Evolutionary conservation across 202 grass and related monocot species (phyloP).

Genomic region (Schoenoplectus triqueter): DNA sequence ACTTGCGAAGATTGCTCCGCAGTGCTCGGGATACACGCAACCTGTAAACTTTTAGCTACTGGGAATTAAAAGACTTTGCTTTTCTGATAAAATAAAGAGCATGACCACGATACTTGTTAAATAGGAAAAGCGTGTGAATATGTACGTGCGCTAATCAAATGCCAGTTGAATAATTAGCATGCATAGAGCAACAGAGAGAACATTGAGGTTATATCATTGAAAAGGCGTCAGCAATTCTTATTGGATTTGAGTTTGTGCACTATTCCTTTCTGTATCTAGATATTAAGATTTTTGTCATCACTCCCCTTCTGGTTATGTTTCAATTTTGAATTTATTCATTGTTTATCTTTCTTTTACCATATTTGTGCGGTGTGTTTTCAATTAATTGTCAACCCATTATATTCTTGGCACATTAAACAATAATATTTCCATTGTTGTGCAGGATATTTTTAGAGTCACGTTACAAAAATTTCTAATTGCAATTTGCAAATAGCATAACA

Average conservation of each 20-base stretch:
- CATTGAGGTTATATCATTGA: no score
- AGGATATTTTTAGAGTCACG: no score
- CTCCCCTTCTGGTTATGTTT: background rate
- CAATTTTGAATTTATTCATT: background rate
- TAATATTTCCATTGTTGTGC: background rate
- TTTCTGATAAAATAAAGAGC: background rate
- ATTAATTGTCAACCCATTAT: background rate
- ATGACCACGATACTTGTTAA: background rate
- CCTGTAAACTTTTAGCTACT: background rate
- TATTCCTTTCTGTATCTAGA: background rate
- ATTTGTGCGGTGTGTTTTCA: background rate
- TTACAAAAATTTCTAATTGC: no score
- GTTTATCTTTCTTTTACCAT: background rate
- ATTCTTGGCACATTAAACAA: constrained; percentile 6
- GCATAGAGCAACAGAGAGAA: no score
- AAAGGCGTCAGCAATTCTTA: background rate
- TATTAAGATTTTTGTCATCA: background rate
- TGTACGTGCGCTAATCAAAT: background rate
- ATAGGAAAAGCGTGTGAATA: background rate
- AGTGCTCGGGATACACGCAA: background rate
- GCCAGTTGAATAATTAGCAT: background rate
- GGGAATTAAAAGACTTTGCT: background rate
- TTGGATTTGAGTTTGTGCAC: background rate
- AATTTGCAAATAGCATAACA: no score
- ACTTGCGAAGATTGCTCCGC: background rate